phyloP scores from a whole-genome alignment of 177 flowering plant genomes.

The Telopea speciosissima region DNA sequence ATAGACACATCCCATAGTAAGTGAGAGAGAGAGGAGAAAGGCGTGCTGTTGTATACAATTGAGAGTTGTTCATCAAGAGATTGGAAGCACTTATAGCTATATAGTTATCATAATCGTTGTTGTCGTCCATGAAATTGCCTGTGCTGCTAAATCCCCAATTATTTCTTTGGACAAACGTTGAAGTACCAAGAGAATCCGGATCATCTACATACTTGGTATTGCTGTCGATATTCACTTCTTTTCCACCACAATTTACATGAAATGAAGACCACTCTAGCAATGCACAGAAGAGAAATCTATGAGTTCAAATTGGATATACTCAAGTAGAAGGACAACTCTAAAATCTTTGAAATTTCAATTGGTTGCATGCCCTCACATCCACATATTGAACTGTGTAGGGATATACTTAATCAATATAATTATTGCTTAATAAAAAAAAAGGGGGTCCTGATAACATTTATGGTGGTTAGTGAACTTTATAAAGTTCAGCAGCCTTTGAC shows the following conservation, averaged over 20 bases:
- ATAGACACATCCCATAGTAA: slow-evolving; percentile 11
- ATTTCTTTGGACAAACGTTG: too few species aligned
- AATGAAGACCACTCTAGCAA: slow-evolving; percentile 26
- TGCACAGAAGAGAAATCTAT: background rate
- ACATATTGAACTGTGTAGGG: too few species aligned
- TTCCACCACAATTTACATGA: slow-evolving; percentile 23
- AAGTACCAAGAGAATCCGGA: background rate
- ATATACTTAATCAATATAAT: too few species aligned
- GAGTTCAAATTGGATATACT: too few species aligned
- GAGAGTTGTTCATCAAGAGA: background rate
- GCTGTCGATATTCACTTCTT: background rate
- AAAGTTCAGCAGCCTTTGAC: too few species aligned
- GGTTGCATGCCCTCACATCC: too few species aligned
- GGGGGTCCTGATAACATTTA: too few species aligned
- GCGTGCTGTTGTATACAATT: slow-evolving; percentile 12
- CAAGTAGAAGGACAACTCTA: too few species aligned
- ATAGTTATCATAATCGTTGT: background rate
- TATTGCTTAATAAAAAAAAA: too few species aligned
- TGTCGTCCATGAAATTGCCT: background rate
- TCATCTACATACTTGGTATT: background rate
- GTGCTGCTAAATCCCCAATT: background rate
- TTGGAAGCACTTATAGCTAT: background rate
- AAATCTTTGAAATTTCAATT: too few species aligned
- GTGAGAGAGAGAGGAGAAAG: slow-evolving; percentile 16
- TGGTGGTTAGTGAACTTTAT: too few species aligned